Conservation (phyloP, 768 basidiomycete genomes). For the Russula sp. region DNA sequence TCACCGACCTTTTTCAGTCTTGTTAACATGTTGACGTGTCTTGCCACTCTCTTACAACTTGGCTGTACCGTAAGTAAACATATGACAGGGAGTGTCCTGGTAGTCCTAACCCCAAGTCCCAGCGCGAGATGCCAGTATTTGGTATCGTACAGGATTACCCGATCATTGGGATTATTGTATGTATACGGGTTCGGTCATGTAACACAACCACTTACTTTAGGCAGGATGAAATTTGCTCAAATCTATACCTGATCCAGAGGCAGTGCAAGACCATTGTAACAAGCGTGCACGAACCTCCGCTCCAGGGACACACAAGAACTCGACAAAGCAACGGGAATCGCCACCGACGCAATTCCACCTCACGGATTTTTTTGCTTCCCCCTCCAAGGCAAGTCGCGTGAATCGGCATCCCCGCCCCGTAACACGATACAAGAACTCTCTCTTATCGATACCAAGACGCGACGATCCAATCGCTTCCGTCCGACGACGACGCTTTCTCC, state of each 20-base stretch:
- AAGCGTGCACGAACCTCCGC: constrained; percentile 31
- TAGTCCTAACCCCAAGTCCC: constrained; percentile 12
- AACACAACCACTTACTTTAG: background rate
- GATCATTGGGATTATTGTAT: constrained; percentile 73
- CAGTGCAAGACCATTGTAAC: constrained; percentile 11
- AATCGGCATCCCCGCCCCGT: background rate
- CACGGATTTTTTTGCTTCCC: constrained; percentile 31
- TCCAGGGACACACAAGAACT: constrained; percentile 33
- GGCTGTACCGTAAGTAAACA: constrained; percentile 52
- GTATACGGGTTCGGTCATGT: constrained; percentile 26
- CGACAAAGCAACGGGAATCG: constrained; percentile 34
- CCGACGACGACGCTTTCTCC: constrained; percentile 53
- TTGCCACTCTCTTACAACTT: constrained; percentile 49
- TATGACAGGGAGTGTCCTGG: background rate
- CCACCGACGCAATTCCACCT: constrained; percentile 30
- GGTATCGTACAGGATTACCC: constrained; percentile 64
- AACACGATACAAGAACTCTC: constrained; percentile 38
- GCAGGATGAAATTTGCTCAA: constrained; percentile 53
- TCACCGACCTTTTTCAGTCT: constrained; percentile 46
- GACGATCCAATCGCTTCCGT: constrained; percentile 51
- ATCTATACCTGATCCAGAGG: constrained; percentile 22
- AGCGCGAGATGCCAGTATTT: constrained; percentile 87
- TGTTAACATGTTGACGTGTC: constrained; percentile 64
- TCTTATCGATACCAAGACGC: constrained; percentile 70
- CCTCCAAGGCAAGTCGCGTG: background rate